phyloP scores from a whole-genome alignment of 2,329 filamentous ascomycete species.

The Colletotrichum sp. region DNA sequence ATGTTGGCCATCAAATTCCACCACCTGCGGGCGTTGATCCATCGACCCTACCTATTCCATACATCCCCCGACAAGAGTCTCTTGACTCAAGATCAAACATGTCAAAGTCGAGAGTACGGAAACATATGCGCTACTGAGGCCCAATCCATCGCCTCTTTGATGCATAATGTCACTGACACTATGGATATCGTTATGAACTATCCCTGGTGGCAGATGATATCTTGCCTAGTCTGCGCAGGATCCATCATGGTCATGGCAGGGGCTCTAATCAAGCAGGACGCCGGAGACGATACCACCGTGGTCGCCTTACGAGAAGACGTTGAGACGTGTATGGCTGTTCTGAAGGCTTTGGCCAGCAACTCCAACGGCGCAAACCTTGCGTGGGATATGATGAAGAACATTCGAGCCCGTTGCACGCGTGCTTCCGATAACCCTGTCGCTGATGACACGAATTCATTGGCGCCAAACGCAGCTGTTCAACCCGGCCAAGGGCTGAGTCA shows the following conservation, averaged over 20 bases:
- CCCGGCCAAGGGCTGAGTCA: not conserved
- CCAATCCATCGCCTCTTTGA: not conserved
- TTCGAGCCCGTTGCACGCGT: fast-evolving
- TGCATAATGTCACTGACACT: not conserved
- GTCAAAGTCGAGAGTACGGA: not conserved
- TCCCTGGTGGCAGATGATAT: not conserved
- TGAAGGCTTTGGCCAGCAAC: not conserved
- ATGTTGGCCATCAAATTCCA: not conserved
- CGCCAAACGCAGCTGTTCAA: not conserved
- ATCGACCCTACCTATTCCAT: not conserved
- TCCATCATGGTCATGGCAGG: not conserved
- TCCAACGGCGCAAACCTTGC: not conserved
- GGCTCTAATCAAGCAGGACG: not conserved
- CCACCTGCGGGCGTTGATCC: not conserved
- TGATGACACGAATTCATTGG: fast-evolving
- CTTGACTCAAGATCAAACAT: not conserved
- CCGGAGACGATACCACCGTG: not conserved
- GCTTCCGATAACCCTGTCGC: fast-evolving
- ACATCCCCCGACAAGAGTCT: not conserved
- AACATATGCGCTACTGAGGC: not conserved
- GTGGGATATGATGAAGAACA: not conserved
- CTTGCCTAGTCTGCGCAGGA: not conserved
- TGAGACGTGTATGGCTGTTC: not conserved
- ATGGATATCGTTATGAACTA: not conserved
- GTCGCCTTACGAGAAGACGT: not conserved